These are phyloP conservation scores for Sclerotinia subarctica DNA, from an alignment of 2,329 filamentous ascomycete genomes.

Conservation along the genomic window DNA sequence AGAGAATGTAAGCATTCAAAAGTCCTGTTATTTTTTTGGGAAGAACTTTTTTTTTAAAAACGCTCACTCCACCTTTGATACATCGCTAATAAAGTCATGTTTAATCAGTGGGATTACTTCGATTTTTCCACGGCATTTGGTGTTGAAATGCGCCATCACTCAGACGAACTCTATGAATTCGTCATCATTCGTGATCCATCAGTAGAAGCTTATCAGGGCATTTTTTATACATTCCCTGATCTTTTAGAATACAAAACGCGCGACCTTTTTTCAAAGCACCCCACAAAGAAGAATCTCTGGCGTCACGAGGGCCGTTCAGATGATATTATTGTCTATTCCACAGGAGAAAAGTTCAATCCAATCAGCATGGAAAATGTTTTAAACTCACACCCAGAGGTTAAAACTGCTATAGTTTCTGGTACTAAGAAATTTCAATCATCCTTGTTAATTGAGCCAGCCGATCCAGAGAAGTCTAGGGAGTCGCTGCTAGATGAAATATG, in stretches of 20 bases:
- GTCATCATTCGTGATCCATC: slow-evolving; percentile 25
- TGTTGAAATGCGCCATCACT: neutral
- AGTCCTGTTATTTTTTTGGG: too few relatives aligned
- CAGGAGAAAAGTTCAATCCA: slow-evolving; percentile 46
- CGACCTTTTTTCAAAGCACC: slow-evolving; percentile 42
- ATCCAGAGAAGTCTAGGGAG: neutral
- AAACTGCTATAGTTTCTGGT: slow-evolving; percentile 39
- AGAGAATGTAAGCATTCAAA: neutral
- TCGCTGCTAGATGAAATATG: slow-evolving; percentile 26
- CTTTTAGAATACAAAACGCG: slow-evolving; percentile 39
- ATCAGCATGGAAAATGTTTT: slow-evolving; percentile 40
- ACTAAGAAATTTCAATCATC: slow-evolving; percentile 39
- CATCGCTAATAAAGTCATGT: neutral
- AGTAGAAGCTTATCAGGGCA: slow-evolving; percentile 28
- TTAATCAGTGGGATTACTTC: slow-evolving; percentile 7
- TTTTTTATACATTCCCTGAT: slow-evolving; percentile 41
- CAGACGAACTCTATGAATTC: slow-evolving; percentile 31
- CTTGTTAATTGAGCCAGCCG: slow-evolving; percentile 39
- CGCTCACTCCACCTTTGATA: neutral
- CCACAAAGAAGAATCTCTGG: slow-evolving; percentile 39
- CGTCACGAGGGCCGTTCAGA: slow-evolving; percentile 41
- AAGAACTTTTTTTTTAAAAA: neutral
- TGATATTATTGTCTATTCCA: slow-evolving; percentile 44
- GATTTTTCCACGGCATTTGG: slow-evolving; percentile 13
- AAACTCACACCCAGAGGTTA: slow-evolving; percentile 38